phyloP scores from a whole-genome alignment of 2,329 filamentous ascomycete genomes.

The Trichoderma sp. region DNA sequence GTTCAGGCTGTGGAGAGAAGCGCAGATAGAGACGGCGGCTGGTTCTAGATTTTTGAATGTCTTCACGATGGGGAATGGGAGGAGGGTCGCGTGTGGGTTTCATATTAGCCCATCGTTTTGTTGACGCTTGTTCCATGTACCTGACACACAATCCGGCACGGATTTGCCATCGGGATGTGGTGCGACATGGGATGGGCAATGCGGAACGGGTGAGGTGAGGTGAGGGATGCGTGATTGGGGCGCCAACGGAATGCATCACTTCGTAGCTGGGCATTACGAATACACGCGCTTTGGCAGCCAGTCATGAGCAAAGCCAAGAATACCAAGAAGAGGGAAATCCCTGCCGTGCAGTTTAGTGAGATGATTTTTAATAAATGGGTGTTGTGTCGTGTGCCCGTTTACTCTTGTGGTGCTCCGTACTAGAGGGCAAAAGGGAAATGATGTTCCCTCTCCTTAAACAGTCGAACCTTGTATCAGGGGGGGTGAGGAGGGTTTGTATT shows the following conservation, averaged over 20 bases:
- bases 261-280: neutral
- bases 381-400: neutral
- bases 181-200: neutral
- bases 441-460: constrained; percentile 1
- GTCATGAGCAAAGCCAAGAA: neutral
- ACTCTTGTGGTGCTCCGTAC: neutral
- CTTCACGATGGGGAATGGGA: neutral
- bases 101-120: neutral
- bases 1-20: neutral
- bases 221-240: neutral
- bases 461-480: neutral
- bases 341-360: neutral
- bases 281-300: neutral
- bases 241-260: neutral
- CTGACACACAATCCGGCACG: neutral
- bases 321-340: neutral
- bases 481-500: neutral
- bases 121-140: neutral
- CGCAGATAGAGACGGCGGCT: neutral
- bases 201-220: neutral
- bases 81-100: neutral
- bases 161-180: neutral
- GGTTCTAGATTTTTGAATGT: neutral
- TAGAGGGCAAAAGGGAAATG: constrained; percentile 6
- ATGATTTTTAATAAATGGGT: neutral